Base-by-base conservation (phyloP, 2,329 filamentous ascomycete genomes). In the Mycosphaerella arachidis region DNA sequence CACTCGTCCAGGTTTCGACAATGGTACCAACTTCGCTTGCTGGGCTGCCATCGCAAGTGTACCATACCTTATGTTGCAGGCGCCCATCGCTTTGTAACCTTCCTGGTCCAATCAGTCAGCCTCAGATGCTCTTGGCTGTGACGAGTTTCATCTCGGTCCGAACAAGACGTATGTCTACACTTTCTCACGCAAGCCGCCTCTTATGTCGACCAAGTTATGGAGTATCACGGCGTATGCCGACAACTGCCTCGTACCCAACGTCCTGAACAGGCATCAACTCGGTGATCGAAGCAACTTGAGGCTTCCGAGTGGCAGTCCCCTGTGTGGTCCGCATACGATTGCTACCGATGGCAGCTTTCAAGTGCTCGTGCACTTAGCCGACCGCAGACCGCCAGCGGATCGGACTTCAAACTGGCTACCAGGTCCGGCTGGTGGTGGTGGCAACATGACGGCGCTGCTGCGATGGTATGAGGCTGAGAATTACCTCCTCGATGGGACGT, bases 381-480 rank as follows among this genome's bases (percentile, higher is more conserved):
- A 63, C 18, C 46, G 59, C 1, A 33, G 60, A 13, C 66, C 65
- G 6, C 65, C 66, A 6, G 20, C 43, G 1, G 65, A 66, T 29
- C 67, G 66, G 65, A 67, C 60, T 1, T 60, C 52, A 24, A 68
- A 67, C 43, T 68, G 64, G 63, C 29, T 67, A 16, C 64, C 63
- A 20, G 61, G 53, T 12, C 53, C 56, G 1, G 35, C 53, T 24
- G 59, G 58, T 18, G 57, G 57, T 16, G 58, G 57, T 13, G n/a
- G n/a, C n/a, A 56, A 58, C 35, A 37, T 57, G 53, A 55, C 48
- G 3, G 54, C 40, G 18, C 20, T 53, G 7, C 20, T 65, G 40
- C 53, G 63, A 27, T 61, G 57, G 13, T 65, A 63, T 53, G 58
- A 43, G 10, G 58, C 61, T 27, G 46, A 60, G 46, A 31, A 59